Base-by-base conservation (phyloP, 1,284 basidiomycete species). In the Malassezia slooffiae region DNA sequence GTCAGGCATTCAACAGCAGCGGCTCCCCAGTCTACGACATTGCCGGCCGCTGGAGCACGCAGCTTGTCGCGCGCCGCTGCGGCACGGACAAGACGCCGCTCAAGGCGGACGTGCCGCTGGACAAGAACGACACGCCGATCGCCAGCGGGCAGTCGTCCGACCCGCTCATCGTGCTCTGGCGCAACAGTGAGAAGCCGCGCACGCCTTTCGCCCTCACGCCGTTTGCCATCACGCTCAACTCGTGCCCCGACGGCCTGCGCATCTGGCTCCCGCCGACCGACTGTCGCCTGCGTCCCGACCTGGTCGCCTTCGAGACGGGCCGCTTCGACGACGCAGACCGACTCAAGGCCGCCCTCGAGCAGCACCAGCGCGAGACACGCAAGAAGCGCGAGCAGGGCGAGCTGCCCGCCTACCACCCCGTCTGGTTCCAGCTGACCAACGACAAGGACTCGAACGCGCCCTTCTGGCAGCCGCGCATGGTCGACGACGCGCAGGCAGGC, bases 1-100 rank as follows among this genome's bases (percentile, higher is more conserved):
- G 91, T 4, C 77, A 79, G 31, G 89, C 95, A 22, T 72, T 77
- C 49, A 81, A 86, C 61, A 70, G 76, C 1, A 60, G 73, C 0
- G 88, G 85, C 10, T 74, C 77, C 22, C 73, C 80, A 30, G 77
- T 74, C 0, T 88, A 90, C 74, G 88, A 95, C 52, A 89, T 96
- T 54, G 89, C 90, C 0, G 91, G 91, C 8, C 78, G 89, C 9
- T 97, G 91, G 91, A 88, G 86, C 70, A 84, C 81, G 40, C 91
- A 95, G 69, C 79, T 97, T 29, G 82, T 96, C 42, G 88, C 87
- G 11, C 79, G 88, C 19, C 77, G 78, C 27, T 38, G 42, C 12
- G 83, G 81, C 5, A 75, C 77, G 2, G 77, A 76, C 10, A 70
- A 74, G 12, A 80, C 79, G 3, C 77, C 77, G 26, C 75, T 95